phyloP scores from a whole-genome alignment of 2,329 filamentous ascomycete species.

The Calcarisporium arbuscula region DNA sequence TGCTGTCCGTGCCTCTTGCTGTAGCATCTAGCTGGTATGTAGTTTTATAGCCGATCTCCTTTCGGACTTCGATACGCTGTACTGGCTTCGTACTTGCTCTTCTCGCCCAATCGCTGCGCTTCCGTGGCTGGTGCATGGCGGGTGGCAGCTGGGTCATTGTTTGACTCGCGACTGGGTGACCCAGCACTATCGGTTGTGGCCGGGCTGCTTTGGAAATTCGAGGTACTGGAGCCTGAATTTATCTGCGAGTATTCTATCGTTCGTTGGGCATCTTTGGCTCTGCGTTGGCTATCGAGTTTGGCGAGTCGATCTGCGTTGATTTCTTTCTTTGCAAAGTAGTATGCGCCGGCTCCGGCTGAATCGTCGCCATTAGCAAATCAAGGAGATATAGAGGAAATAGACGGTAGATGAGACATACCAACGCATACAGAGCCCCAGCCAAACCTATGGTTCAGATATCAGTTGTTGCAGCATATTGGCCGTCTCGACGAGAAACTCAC shows the following conservation, averaged over 20 bases:
- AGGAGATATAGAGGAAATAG: neutral
- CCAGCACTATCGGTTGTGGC: conserved; percentile 52
- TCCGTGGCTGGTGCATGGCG: conserved; percentile 71
- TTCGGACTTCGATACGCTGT: conserved; percentile 71
- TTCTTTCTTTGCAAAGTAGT: conserved; percentile 90
- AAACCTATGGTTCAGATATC: conserved; percentile 51
- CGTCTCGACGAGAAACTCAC: conserved; percentile 31
- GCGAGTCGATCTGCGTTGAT: conserved; percentile 85
- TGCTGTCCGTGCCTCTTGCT: too few relatives aligned
- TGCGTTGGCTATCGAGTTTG: conserved; percentile 60
- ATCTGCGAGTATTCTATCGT: conserved; percentile 52
- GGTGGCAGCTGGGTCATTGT: conserved; percentile 77
- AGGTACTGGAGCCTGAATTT: conserved; percentile 30
- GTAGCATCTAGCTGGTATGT: neutral
- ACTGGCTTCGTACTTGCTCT: conserved; percentile 83
- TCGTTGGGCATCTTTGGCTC: conserved; percentile 55
- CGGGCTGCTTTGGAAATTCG: conserved; percentile 32
- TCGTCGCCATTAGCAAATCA: conserved; percentile 12
- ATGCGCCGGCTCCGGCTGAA: conserved; percentile 79
- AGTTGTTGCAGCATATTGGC: neutral
- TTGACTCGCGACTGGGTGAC: conserved; percentile 66
- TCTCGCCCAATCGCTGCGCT: conserved; percentile 60
- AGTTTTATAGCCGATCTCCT: conserved; percentile 74
- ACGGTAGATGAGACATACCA: conserved; percentile 46
- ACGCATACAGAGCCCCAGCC: conserved; percentile 88